Conservation (phyloP, 805 yeast species). For the Starmerella ratchasimensis region DNA sequence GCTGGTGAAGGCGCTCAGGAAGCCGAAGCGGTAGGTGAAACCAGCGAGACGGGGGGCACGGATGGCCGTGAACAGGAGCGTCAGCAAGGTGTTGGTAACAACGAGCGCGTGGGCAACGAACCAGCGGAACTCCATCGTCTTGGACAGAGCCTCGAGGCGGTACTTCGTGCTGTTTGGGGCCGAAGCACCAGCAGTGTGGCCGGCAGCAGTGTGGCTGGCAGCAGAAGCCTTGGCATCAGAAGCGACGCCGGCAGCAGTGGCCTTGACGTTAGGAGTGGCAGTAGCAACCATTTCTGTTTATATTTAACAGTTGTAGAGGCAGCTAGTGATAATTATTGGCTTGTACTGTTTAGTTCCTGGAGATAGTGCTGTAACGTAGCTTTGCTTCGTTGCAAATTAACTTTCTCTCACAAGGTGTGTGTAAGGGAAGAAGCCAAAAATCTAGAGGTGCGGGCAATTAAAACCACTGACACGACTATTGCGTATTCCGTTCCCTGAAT, state of each 20-base stretch:
- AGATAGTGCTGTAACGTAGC: too few relatives aligned
- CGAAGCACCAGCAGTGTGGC: conserved; percentile 1
- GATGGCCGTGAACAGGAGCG: conserved; percentile 8
- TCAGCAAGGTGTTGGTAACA: conserved; percentile 11
- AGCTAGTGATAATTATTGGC: too few relatives aligned
- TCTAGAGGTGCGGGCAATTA: too few relatives aligned
- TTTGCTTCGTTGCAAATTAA: too few relatives aligned
- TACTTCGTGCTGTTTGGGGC: background rate
- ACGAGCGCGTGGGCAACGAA: conserved; percentile 19
- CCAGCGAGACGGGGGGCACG: conserved; percentile 26
- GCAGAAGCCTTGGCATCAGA: background rate
- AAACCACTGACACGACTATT: too few relatives aligned
- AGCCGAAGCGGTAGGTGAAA: conserved; percentile 44
- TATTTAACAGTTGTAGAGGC: too few relatives aligned
- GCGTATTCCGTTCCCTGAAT: too few relatives aligned
- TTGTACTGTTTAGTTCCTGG: too few relatives aligned
- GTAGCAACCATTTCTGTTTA: conserved; percentile 2
- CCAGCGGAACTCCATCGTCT: conserved; percentile 23
- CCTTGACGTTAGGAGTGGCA: conserved; percentile 2
- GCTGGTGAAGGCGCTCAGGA: conserved; percentile 52
- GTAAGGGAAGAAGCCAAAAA: too few relatives aligned
- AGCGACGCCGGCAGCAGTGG: conserved; percentile 3
- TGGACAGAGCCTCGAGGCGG: conserved; percentile 14
- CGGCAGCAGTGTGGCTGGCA: conserved; percentile 1
- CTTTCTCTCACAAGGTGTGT: too few relatives aligned